A percentile compares a stretch with the other conserved stretches of the same genome.
phyloP scores from a whole-genome alignment of 2,329 filamentous ascomycete genomes.

The Colletotrichum shisoi region DNA sequence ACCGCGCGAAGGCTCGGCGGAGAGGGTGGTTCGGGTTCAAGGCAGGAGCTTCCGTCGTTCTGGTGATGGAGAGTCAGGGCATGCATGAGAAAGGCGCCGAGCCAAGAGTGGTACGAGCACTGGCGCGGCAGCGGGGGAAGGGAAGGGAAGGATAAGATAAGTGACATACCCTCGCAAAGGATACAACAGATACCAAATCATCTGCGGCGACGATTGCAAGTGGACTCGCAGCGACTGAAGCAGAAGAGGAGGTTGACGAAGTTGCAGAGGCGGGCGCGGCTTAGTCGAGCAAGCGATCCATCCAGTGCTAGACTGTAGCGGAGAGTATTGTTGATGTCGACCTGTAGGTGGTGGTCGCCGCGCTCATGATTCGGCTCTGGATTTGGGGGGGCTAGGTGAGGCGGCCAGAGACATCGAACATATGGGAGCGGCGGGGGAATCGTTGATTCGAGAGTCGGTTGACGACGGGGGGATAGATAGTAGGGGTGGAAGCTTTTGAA shows the following conservation, averaged over 20 bases:
- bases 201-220: conserved; percentile 45
- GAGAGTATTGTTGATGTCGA: conserved; percentile 11
- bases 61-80: conserved; percentile 47
- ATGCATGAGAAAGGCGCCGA: conserved; percentile 17
- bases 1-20: conserved; percentile 69
- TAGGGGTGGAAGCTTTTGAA: conserved; percentile 20
- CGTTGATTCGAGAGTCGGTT: conserved; percentile 9
- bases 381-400: conserved; percentile 10
- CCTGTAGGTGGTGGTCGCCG: conserved; percentile 20
- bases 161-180: conserved; percentile 74
- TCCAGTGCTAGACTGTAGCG: conserved; percentile 23
- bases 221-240: conserved; percentile 32
- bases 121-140: conserved; percentile 3
- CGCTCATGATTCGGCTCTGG: conserved; percentile 32
- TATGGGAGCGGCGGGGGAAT: conserved; percentile 16
- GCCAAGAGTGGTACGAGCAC: not conserved
- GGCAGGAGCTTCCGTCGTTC: conserved; percentile 76
- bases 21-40: conserved; percentile 71
- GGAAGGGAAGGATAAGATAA: not conserved
- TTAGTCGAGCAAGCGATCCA: conserved; percentile 29
- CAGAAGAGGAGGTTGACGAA: conserved; percentile 25
- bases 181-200: conserved; percentile 83
- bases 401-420: conserved; percentile 15
- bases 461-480: not conserved
- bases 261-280: conserved; percentile 25